Evolutionary conservation across 108 stramenopile genomes (phyloP), one percentile per base, ranked within the genome.

Genomic region (Pseudonitzschia pungens): DNA sequence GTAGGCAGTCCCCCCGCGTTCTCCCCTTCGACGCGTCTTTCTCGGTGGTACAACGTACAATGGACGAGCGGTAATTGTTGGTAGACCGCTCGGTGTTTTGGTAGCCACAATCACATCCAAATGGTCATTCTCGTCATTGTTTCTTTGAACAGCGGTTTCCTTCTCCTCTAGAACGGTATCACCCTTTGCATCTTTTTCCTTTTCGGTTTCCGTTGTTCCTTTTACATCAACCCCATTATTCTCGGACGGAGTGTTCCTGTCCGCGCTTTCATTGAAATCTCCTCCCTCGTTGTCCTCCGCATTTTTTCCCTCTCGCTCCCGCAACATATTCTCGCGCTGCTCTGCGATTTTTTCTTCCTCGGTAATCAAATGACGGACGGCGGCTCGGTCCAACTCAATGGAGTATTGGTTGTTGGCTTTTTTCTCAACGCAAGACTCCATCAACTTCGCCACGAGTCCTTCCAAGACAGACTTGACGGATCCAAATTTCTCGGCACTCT

Each of bases 11-110:
- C 87, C 87, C 5, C 60, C 59, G 18, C 73, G 81, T 41, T 79
- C 81, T 28, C 87, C 87, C 24, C 84, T 76, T 48, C 83, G 83
- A 22, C 74, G 53, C 7, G 82, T 82, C 60, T 77, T 83, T 58
- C 77, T 77, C 9, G 87, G 81, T 7, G 87, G 87, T 31, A 81
- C 65, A 22, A 81, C 80, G 52, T 87, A 87, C 45, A 85, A 57
- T 10, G 79, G 72, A 43, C 82, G 79, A 10, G 69, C 80, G 10
- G 70, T 69, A 26, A 83, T 74, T 51, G 71, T 62, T 0, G 81
- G 78, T 20, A 74, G 20, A 43, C 26, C 40, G 52, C 63, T 72
- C 1, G 29, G n/a, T 29, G 53, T 58, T 16, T 58, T 50, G 10
- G 66, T 58, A 24, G 77, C 67, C 0, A 68, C 48, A 28, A 77